Evolutionary conservation across 1,139 yeast species (phyloP), one percentile per base, ranked within the genome.

Genomic region (Suhomyces atakaporum): DNA sequence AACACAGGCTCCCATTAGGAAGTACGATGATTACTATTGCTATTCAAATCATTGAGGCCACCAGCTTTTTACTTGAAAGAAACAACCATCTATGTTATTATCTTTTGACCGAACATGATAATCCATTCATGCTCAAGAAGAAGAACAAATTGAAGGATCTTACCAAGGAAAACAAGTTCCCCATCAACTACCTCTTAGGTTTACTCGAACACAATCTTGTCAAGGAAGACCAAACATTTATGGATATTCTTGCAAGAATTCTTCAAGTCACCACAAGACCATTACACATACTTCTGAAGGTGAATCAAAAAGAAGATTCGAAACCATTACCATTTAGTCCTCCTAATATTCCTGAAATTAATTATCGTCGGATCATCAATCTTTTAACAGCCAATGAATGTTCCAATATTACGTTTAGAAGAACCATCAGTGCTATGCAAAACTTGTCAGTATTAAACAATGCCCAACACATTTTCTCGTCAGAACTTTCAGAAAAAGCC

Each of bases 331-430:
- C 67, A 20, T 77, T 54, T 35, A 70, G 69, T 13, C 66, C 84
- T 2, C 96, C 95, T 1, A 63, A 63, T 33, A 77, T 88, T 45
- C 84, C 90, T 2, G 81, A 76, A 30, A 63, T 70, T 27, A 81
- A 83, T 46, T 66, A 86, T 52, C 73, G 78, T 37, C 75, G 77
- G 42, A 69, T 88, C 33, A 82, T 86, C 13, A 75, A 80, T 24
- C 78, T 88, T 28, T 68, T 90, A 37, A 78, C 84, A n/a, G 79
- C 94, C 1, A 87, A 86, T 53, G 95, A 89, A 41, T 88, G 97
- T 56, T 81, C 90, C 18, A 84, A 88, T 46, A 77, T 84, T 27
- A 89, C 95, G 0, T 89, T 89, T 62, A 88, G 89, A 51, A 85
- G 90, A 55, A 82, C 94, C 0, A 72, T 90, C 34, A 79, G 87